Evolutionary conservation across 2,329 filamentous ascomycete species (phyloP).

Genomic region (Sporothrix sp.): DNA sequence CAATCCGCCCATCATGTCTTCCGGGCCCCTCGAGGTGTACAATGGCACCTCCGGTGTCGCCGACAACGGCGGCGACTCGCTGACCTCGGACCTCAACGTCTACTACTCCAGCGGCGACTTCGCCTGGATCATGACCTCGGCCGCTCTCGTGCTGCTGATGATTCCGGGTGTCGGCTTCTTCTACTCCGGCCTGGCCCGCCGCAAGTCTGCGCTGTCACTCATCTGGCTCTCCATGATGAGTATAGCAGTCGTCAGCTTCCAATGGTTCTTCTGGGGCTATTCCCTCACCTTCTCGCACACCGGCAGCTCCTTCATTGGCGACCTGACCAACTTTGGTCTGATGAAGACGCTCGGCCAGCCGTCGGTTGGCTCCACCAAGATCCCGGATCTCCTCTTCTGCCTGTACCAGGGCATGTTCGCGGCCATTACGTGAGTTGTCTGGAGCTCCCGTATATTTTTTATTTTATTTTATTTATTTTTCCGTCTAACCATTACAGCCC

Average conservation of each 20-base stretch:
- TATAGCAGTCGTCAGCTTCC: constrained; percentile 69
- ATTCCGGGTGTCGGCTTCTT: constrained; percentile 91
- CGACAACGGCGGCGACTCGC: constrained; percentile 40
- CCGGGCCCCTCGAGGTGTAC: constrained; percentile 28
- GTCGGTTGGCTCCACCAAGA: constrained; percentile 58
- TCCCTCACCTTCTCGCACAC: constrained; percentile 75
- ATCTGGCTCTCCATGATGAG: constrained; percentile 81
- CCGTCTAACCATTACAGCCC: constrained; percentile 2
- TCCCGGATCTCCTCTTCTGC: constrained; percentile 77
- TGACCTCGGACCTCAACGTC: constrained; percentile 66
- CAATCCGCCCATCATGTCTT: constrained; percentile 15
- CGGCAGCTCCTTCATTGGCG: constrained; percentile 67
- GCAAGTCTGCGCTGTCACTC: constrained; percentile 80
- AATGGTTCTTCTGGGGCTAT: constrained; percentile 97
- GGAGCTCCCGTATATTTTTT: background rate
- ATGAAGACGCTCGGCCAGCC: constrained; percentile 67
- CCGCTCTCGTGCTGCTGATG: constrained; percentile 81
- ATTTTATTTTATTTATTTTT: background rate
- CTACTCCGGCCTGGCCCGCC: constrained; percentile 80
- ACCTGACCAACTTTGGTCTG: constrained; percentile 72
- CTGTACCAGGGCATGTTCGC: constrained; percentile 88
- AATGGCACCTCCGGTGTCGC: constrained; percentile 41
- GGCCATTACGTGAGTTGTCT: constrained; percentile 62
- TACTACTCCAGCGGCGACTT: constrained; percentile 76
- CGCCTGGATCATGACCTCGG: constrained; percentile 71